Evolutionary conservation across 2,329 filamentous ascomycete species (phyloP), one percentile per base, ranked within the genome.

Genomic region (Fusarium nematophilum): DNA sequence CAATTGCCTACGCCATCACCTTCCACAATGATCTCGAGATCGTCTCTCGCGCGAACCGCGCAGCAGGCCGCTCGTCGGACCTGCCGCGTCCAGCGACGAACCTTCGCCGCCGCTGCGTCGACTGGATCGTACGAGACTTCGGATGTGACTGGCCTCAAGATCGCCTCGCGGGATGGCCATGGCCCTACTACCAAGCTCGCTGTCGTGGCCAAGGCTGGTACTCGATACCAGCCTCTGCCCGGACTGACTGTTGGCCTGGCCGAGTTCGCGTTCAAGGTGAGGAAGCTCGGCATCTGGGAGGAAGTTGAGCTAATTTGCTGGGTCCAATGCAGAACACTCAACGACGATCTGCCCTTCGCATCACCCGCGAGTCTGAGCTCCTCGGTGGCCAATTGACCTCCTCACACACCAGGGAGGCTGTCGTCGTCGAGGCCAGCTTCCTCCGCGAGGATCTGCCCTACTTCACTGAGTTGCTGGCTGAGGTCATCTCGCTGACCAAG

Each of bases 221-320:
- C 94, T 64, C 86, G 95, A 78, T 98, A 94, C 79, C 89, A 99
- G 83, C 86, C 91, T 64, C 84, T 91, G 67, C 95, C 95, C 62
- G 95, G 95, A 66, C 85, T 97, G 77, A 90, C 94, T 64, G 90
- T 93, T 74, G 94, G 90, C 55, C 86, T 99, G 67, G 91, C 95
- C 82, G 91, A 92, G 77, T 99, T 96, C 82, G 94, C 96, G 66
- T 99, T 97, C 88, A 96, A 96, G 91, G 95, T 93, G 49, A 66
- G 59, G 45, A 30, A 42, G 42, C 52, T 18, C 44, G 53, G 39
- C 47, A 53, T 37, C 46, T 59, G 10, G 42, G 57, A 33, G 54
- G 45, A 45, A 52, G 59, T 61, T 72, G 66, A 82, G 80, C 80
- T 84, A 82, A 83, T 80, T 79, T 79, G 66, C 56, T 53, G 63